Evolutionary conservation across 2,329 filamentous ascomycete genomes (phyloP).

Genomic region (Verticillium nonalfalfae): DNA sequence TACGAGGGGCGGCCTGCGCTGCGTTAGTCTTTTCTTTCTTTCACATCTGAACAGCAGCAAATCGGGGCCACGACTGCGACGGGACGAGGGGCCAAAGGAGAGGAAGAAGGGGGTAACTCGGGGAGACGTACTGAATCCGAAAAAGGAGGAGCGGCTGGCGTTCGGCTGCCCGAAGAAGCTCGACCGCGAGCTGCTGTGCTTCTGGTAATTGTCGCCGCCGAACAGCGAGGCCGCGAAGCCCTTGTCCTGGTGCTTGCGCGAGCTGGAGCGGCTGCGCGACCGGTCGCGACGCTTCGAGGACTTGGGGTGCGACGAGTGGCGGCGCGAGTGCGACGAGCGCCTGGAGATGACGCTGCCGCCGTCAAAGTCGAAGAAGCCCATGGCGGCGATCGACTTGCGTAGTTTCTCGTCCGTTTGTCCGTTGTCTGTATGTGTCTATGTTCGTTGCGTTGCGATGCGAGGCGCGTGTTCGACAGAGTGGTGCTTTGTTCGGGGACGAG

Average conservation of each 20-base stretch:
- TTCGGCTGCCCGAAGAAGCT: constrained; percentile 43
- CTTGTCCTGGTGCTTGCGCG: constrained; percentile 26
- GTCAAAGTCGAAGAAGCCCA: constrained; percentile 13
- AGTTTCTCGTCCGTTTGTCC: not conserved
- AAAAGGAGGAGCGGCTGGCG: constrained; percentile 37
- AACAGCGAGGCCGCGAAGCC: constrained; percentile 35
- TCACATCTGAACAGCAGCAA: no score
- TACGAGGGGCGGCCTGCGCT: constrained; percentile 49
- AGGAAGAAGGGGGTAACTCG: not conserved
- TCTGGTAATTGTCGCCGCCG: constrained; percentile 26
- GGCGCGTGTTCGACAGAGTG: no score
- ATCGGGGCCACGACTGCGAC: no score
- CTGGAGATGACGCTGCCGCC: constrained; percentile 10
- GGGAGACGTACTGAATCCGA: constrained; percentile 29
- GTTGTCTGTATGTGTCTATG: not conserved
- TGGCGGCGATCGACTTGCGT: not conserved
- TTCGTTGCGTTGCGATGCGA: no score
- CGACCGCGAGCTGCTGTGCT: constrained; percentile 33
- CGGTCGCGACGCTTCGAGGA: constrained; percentile 28
- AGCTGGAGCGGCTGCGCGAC: constrained; percentile 30
- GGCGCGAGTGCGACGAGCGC: constrained; percentile 11
- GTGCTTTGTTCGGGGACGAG: no score
- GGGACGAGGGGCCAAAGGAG: not conserved
- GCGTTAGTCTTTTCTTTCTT: not conserved
- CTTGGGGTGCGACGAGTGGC: constrained; percentile 10